These are phyloP conservation scores for Arthrobotrys iridis DNA, from an alignment of 2,329 filamentous ascomycete genomes.

Conservation along the genomic window DNA sequence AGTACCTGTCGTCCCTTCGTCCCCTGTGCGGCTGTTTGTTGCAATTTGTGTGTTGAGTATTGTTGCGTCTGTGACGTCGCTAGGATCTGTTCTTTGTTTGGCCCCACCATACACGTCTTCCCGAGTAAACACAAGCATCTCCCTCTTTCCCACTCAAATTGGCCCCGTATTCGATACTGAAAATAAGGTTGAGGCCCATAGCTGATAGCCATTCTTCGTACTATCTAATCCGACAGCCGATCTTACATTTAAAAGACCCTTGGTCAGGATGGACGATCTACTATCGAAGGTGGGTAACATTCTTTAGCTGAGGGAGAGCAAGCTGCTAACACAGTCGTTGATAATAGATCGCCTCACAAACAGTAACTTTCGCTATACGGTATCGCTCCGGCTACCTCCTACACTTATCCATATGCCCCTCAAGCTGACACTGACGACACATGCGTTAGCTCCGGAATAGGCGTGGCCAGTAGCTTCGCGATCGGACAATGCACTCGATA, in stretches of 20 bases:
- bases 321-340: constrained; percentile 11
- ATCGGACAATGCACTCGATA: constrained; percentile 57
- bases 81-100: constrained; percentile 11
- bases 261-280: constrained; percentile 49
- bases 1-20: too few relatives aligned
- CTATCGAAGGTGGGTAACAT: constrained; percentile 51
- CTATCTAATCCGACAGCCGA: background rate
- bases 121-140: constrained; percentile 28
- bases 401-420: background rate
- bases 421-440: constrained; percentile 6
- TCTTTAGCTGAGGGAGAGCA: background rate
- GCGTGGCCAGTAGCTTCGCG: constrained; percentile 58
- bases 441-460: constrained; percentile 57
- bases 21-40: too few relatives aligned
- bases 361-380: constrained; percentile 53
- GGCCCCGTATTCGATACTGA: background rate
- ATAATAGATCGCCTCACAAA: constrained; percentile 53
- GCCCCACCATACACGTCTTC: constrained; percentile 13
- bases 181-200: background rate
- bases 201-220: background rate
- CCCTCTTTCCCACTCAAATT: background rate
- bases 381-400: background rate
- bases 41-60: constrained; percentile 37
- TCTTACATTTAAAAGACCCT: background rate
- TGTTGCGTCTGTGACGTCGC: constrained; percentile 18